Base-by-base conservation (phyloP, 139 green algal species). In the Ostreobium quekettii region DNA sequence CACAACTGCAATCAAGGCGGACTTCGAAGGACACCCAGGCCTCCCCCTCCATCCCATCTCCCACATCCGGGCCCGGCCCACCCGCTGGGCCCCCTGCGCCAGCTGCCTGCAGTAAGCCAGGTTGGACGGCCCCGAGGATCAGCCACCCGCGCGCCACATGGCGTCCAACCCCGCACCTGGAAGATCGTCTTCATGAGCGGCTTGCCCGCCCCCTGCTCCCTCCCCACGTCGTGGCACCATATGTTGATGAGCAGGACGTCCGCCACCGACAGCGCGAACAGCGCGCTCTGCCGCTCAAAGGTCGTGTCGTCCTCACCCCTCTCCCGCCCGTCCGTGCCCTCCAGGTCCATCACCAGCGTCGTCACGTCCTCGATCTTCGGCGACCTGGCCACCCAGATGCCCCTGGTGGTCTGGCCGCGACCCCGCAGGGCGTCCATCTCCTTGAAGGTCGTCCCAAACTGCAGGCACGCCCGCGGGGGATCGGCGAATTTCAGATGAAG, bases 171-270 rank as follows among this genome's bases (percentile, higher is more conserved):
- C 15, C 72, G n/a, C 46, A 81, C 90, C 82, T 97, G 91, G 56
- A 98, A 93, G 42, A 99, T 93, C 3, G 93, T 99, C 71, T 93
- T 97, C 39, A 99, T 81, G 37, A 99, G 82, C 0, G 94, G 94
- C 81, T 98, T 99, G 60, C 95, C 95, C 3, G 88, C 81, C 3
- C 89, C 94, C 32, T 91, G 78, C 76, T 97, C 94, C n/a, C 94
- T 76, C 1, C 94, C 94, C 63, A 99, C 89, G 76, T 99, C 95
- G 75, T 97, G 91, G 71, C 88, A 93, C 87, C 90, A 99, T 65
- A 99, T 91, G 80, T 99, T 99, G 56, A 99, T 83, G 48, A 99
- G 72, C 59, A 99, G 74, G 0, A 97, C 78, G 72, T 99, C 94
- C 2, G 94, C 84, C 24, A 89, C 80, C 2, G 94, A 87, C 49